A percentile compares a stretch with the other conserved stretches of the same genome.
Conservation (phyloP, 129 eudicot genomes). For the Escallonia rubra region DNA sequence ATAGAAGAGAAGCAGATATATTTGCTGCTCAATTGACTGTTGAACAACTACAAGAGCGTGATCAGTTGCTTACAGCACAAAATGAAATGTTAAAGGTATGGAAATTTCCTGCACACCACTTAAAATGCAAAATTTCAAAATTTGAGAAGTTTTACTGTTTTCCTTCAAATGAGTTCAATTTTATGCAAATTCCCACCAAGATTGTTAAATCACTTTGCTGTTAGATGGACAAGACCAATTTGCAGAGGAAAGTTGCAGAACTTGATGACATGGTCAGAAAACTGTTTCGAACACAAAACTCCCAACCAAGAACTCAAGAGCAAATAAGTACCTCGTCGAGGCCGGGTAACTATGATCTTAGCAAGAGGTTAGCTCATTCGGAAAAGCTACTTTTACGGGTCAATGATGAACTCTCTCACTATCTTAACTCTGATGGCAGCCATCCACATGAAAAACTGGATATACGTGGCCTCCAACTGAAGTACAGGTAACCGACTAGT, state of each 20-base stretch:
- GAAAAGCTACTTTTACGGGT: slow-evolving; percentile 41
- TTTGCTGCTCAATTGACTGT: slow-evolving; percentile 44
- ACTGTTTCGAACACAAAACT: slow-evolving; percentile 39
- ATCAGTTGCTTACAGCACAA: slow-evolving; percentile 65
- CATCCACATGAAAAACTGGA: slow-evolving; percentile 22
- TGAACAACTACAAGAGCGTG: slow-evolving; percentile 68
- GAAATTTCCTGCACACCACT: not conserved
- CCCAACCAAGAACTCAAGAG: slow-evolving; percentile 18
- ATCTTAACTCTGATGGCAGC: slow-evolving; percentile 34
- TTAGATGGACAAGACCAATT: slow-evolving; percentile 56
- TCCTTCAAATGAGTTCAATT: not conserved
- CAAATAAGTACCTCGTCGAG: slow-evolving; percentile 23
- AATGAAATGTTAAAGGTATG: slow-evolving; percentile 78
- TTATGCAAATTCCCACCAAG: not conserved
- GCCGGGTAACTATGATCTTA: slow-evolving; percentile 25
- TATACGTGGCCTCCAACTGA: slow-evolving; percentile 13
- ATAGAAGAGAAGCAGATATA: slow-evolving; percentile 47
- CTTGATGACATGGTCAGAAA: slow-evolving; percentile 74
- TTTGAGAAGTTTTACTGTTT: not conserved
- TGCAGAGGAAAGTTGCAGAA: slow-evolving; percentile 59
- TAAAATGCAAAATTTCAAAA: not conserved
- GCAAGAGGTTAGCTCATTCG: slow-evolving; percentile 43
- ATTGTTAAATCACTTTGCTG: not conserved
- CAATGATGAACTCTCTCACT: slow-evolving; percentile 50
- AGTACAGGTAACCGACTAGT: slow-evolving; percentile 18